Evolutionary conservation across 306 rosid genomes (phyloP).

Genomic region (Trifolium pratense): DNA sequence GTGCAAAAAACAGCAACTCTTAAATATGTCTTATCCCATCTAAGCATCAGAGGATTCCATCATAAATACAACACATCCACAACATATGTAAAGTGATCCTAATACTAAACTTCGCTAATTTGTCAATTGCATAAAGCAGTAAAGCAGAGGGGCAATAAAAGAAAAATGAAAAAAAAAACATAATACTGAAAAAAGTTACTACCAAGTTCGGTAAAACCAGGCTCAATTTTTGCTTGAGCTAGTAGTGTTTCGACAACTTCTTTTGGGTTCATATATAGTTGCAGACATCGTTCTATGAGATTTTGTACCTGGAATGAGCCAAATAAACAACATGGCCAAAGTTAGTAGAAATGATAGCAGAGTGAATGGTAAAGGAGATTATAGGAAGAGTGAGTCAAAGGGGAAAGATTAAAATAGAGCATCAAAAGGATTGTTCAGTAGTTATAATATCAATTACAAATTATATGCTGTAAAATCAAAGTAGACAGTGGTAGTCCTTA

Average conservation of each 20-base stretch:
- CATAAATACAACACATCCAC: constrained; percentile 1
- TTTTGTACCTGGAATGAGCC: constrained; percentile 68
- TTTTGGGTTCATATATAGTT: constrained; percentile 74
- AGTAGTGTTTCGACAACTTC: constrained; percentile 74
- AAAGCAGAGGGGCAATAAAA: neutral
- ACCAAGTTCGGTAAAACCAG: constrained; percentile 88
- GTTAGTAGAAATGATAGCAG: neutral
- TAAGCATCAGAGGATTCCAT: constrained; percentile 7
- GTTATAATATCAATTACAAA: neutral
- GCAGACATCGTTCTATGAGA: constrained; percentile 80
- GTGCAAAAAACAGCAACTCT: neutral
- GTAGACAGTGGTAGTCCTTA: constrained; percentile 1
- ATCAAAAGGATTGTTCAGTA: neutral
- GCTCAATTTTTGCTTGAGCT: constrained; percentile 74
- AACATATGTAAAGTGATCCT: neutral
- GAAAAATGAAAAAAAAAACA: neutral
- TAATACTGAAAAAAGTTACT: constrained; percentile 32
- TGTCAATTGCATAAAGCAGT: constrained; percentile 1
- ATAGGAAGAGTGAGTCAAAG: neutral
- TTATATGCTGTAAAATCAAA: neutral
- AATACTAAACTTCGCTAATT: neutral
- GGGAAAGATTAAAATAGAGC: neutral
- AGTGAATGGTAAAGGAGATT: constrained; percentile 5
- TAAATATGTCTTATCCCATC: neutral
- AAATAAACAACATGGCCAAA: constrained; percentile 13